Base-by-base conservation (phyloP, 371 early-diverging fungal species). In the Batrachochytrium dendrobatidis region DNA sequence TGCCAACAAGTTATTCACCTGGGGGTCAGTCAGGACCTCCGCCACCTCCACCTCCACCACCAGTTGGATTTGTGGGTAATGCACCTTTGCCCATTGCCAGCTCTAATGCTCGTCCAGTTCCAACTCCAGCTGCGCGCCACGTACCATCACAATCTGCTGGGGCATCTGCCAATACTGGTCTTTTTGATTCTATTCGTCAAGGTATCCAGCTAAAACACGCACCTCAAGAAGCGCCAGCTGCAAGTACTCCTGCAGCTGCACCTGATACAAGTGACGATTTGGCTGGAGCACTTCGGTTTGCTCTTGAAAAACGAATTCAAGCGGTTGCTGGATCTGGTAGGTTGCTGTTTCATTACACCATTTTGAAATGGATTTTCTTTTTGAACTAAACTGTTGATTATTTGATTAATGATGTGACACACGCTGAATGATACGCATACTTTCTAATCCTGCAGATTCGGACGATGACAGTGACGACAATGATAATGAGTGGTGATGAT, bases 211-310 rank as follows among this genome's bases (percentile, higher is more conserved):
- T 61, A 5, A 58, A 67, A 44, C 60, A 66, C 45, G 46, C 52
- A 28, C 28, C 31, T 6, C 49, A 32, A 22, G 17, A 3, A 1
- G 34, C 51, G 2, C 59, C 49, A 5, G 28, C 69, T 15, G 56
- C 63, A 1, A 26, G 63, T 1, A 50, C 67, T 20, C 34, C 61
- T 3, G 55, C 51, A 32, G 34, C 31, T 29, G 46, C 44, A 7
- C 55, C 35, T 3, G 53, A 52, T 15, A 54, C 48, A 0, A 59
- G 63, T 1, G 62, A 66, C 61, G 66, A 63, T 45, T 34, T 73
- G 39, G 70, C 73, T 3, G 63, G n/a, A n/a, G 60, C 63, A 20
- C 39, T 73, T 54, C 63, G 57, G 32, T 46, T 39, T n/a, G 68
- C 67, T 3, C 53, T 69, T 53, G 34, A 52, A 29, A 53, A 57